Evolutionary conservation across 768 basidiomycete species (phyloP), one percentile per base, ranked within the genome.

Genomic region (Boletus tomentosulus): DNA sequence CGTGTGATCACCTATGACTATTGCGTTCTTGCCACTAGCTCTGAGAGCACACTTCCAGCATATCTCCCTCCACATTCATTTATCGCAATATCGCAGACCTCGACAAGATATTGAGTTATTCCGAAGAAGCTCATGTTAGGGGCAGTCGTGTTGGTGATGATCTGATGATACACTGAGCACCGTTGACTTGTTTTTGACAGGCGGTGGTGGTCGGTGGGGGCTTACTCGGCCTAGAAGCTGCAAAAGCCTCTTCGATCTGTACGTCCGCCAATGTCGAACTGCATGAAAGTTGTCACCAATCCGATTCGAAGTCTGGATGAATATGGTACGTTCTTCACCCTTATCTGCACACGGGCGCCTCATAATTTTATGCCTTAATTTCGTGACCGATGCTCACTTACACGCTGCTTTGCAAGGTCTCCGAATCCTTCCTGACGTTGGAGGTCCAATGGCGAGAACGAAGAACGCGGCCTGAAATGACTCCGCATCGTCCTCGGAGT

Each of bases 51-150:
- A 2, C 72, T 88, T 15, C 87, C 87, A 4, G 72, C 79, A 0
- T 86, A 84, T 60, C 69, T 81, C 33, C 71, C 80, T 5, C 59
- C 70, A 1, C 85, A 3, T 88, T 87, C 55, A 84, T 86, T 0
- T 90, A 90, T 62, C 80, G 88, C 31, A 87, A 81, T 56, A 80
- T 90, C 43, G 69, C 81, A 22, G 88, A 90, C 62, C 71, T 90
- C 39, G 79, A 87, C 52, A 72, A 68, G 6, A 84, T 90, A 54
- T 78, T 87, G 46, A 60, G 68, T n/a, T 88, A 84, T 60, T 75
- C 83, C 4, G 73, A 81, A 43, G 59, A 67, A 44, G 71, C 72
- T 9, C 65, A 69, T 1, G 73, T 83, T 7, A 76, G 75, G 33
- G 63, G 63, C 19, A 61, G 66, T 19, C 51, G 51, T 24, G 66